phyloP scores from a whole-genome alignment of 169 alveolate genomes.

The Plasmodium fragile region DNA sequence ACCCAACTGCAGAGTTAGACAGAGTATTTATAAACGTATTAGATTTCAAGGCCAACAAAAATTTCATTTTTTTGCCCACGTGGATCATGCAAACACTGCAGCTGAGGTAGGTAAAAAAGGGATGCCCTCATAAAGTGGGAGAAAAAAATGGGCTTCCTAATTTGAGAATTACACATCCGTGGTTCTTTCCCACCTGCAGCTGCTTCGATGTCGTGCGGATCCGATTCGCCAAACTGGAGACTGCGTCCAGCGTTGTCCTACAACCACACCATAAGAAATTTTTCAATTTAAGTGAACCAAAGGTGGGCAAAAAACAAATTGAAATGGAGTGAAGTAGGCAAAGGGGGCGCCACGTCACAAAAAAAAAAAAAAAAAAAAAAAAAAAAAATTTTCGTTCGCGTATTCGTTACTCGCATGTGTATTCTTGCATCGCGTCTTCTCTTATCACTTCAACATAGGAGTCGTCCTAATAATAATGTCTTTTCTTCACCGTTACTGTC shows the following conservation, averaged over 20 bases:
- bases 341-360: background rate
- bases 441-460: background rate
- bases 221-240: conserved; percentile 42
- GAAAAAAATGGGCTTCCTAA: background rate
- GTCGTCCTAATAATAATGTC: background rate
- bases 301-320: conserved; percentile 8
- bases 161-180: background rate
- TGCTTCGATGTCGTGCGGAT: conserved; percentile 54
- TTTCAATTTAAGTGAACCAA: conserved; percentile 43
- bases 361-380: background rate
- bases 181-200: background rate
- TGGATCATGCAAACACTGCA: conserved; percentile 47
- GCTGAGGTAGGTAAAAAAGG: background rate
- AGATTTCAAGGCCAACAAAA: conserved; percentile 61
- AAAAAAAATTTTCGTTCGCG: background rate
- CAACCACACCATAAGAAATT: conserved; percentile 66
- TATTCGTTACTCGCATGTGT: background rate
- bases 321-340: background rate
- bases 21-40: conserved; percentile 59
- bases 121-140: background rate
- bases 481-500: background rate
- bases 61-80: conserved; percentile 50
- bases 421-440: background rate
- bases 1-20: conserved; percentile 10
- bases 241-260: conserved; percentile 36